Percentiles rank a stretch among this genome's conserved stretches.
Evolutionary conservation across 768 basidiomycete species (phyloP).

Genomic region (Lactifluus volemus): DNA sequence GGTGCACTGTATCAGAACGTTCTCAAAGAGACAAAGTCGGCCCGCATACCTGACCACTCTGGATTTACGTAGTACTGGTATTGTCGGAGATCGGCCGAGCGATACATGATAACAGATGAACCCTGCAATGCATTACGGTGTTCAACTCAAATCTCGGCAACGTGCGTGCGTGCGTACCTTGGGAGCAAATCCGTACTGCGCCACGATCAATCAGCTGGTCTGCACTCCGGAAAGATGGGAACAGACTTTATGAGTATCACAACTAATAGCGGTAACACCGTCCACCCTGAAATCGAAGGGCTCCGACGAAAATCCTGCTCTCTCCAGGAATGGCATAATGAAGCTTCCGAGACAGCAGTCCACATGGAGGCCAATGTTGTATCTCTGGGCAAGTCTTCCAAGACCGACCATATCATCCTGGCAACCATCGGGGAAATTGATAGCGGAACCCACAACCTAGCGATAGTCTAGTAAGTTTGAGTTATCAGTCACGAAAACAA

Average conservation of each 20-base stretch:
- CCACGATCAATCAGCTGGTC: conserved; percentile 12
- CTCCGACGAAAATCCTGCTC: conserved; percentile 58
- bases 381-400: conserved; percentile 56
- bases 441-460: conserved; percentile 75
- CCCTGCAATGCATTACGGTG: conserved; percentile 39
- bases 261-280: conserved; percentile 91
- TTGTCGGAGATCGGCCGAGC: conserved; percentile 59
- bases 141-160: neutral
- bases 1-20: conserved; percentile 19
- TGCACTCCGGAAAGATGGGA: neutral
- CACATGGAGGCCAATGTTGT: conserved; percentile 85
- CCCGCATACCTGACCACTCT: conserved; percentile 57
- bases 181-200: conserved; percentile 86
- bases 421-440: conserved; percentile 81
- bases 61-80: conserved; percentile 85
- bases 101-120: conserved; percentile 94
- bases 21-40: neutral
- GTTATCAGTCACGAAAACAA: neutral
- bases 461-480: conserved; percentile 7
- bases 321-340: conserved; percentile 85
- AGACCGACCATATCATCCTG: conserved; percentile 82
- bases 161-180: conserved; percentile 42
- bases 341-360: conserved; percentile 94
- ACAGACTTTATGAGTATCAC: conserved; percentile 86
- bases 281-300: conserved; percentile 87